Evolutionary conservation across 2,329 filamentous ascomycete genomes (phyloP).

Genomic region (Fusarium devonianum): DNA sequence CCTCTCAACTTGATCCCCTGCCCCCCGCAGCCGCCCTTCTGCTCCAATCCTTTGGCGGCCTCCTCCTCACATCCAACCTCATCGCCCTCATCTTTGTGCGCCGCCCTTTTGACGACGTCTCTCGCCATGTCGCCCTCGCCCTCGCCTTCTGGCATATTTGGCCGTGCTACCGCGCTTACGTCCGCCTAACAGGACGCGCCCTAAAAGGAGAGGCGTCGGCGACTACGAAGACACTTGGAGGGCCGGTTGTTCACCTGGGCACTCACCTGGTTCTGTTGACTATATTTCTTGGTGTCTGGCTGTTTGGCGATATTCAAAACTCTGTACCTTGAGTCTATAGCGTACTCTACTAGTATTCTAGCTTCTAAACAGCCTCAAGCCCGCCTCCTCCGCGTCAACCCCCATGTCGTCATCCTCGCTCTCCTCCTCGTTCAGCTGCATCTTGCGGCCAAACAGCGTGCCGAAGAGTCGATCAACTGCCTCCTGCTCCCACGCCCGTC

Average conservation of each 20-base stretch:
- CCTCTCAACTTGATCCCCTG: slow-evolving; percentile 53
- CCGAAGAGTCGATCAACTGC: slow-evolving; percentile 82
- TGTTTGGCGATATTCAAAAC: slow-evolving; percentile 21
- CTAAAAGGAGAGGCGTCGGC: slow-evolving; percentile 7
- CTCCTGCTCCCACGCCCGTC: slow-evolving; percentile 78
- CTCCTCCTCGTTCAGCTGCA: slow-evolving; percentile 68
- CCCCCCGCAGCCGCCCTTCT: slow-evolving; percentile 51
- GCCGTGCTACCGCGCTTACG: slow-evolving; percentile 54
- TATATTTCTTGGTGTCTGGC: slow-evolving; percentile 43
- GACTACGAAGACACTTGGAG: slow-evolving; percentile 49
- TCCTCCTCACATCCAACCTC: slow-evolving; percentile 55
- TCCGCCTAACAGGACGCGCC: slow-evolving; percentile 42
- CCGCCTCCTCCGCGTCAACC: slow-evolving; percentile 61
- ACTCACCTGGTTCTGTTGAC: slow-evolving; percentile 51
- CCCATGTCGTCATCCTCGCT: slow-evolving; percentile 59
- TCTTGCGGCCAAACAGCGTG: slow-evolving; percentile 75
- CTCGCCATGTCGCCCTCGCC: slow-evolving; percentile 47
- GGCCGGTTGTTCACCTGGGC: slow-evolving; percentile 54
- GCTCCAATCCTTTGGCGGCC: slow-evolving; percentile 56
- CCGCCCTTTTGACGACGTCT: slow-evolving; percentile 44
- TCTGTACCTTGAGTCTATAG: slow-evolving; percentile 9
- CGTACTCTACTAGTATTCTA: slow-evolving; percentile 38
- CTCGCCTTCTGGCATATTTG: slow-evolving; percentile 59
- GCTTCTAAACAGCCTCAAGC: slow-evolving; percentile 61
- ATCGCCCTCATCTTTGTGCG: slow-evolving; percentile 49